These are phyloP conservation scores for Wickerhamomyces chaumierensis DNA, from an alignment of 805 yeast genomes.

Conservation along the genomic window DNA sequence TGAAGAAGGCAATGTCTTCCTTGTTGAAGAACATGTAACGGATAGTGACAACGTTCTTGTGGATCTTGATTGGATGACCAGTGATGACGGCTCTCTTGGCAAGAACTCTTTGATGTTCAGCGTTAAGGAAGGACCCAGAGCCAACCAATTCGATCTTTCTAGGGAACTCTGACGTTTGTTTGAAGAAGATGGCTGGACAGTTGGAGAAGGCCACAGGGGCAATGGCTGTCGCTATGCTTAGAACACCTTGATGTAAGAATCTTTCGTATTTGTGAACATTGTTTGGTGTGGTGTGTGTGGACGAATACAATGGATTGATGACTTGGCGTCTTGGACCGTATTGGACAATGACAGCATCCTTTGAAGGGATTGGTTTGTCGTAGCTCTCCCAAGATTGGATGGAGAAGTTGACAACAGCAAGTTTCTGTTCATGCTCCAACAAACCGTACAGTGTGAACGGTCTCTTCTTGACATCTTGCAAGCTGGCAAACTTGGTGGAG, in stretches of 20 bases:
- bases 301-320: constrained; percentile 75
- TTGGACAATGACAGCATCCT: constrained; percentile 72
- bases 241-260: constrained; percentile 67
- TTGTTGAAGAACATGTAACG: constrained; percentile 95
- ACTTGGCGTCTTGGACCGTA: constrained; percentile 87
- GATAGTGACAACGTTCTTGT: constrained; percentile 81
- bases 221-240: constrained; percentile 73
- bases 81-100: constrained; percentile 86
- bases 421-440: constrained; percentile 77
- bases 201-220: constrained; percentile 80
- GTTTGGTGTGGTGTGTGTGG: constrained; percentile 64
- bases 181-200: constrained; percentile 79
- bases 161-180: constrained; percentile 35
- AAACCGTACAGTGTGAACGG: constrained; percentile 66
- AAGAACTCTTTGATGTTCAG: constrained; percentile 73
- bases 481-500: constrained; percentile 29
- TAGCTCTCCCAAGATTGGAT: constrained; percentile 85
- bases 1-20: constrained; percentile 81
- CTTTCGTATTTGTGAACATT: constrained; percentile 82
- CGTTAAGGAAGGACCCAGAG: constrained; percentile 79
- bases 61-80: constrained; percentile 92
- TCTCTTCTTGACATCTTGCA: constrained; percentile 20
- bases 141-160: constrained; percentile 60
- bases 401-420: constrained; percentile 71
- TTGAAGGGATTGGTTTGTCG: constrained; percentile 76